phyloP scores from a whole-genome alignment of 2,329 filamentous ascomycete genomes.

The Zasmidium angulare region DNA sequence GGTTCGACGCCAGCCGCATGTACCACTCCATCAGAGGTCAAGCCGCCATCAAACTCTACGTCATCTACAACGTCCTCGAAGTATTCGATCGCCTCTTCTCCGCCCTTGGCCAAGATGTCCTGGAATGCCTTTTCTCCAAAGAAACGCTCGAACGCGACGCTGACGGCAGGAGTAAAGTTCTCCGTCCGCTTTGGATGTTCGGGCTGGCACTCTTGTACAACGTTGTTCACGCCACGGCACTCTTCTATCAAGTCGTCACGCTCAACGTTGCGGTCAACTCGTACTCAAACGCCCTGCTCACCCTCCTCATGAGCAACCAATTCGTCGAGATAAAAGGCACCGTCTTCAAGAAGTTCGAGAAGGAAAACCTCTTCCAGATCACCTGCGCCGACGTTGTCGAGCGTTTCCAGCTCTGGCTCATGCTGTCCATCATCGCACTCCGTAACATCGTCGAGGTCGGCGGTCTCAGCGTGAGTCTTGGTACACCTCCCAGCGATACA shows the following conservation, averaged over 20 bases:
- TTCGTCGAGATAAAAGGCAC: slow-evolving; percentile 99
- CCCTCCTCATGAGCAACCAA: slow-evolving; percentile 90
- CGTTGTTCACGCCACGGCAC: slow-evolving; percentile 76
- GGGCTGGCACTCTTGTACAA: slow-evolving; percentile 83
- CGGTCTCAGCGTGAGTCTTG: slow-evolving; percentile 61
- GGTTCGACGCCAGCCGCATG: slow-evolving; percentile 92
- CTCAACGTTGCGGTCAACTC: slow-evolving; percentile 98
- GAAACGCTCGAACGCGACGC: slow-evolving; percentile 87
- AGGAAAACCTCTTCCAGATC: slow-evolving; percentile 94
- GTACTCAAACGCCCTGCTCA: slow-evolving; percentile 92
- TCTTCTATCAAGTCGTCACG: slow-evolving; percentile 98
- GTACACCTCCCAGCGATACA: slow-evolving; percentile 27
- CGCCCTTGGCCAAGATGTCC: slow-evolving; percentile 89
- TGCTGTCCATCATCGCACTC: slow-evolving; percentile 93
- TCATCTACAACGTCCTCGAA: slow-evolving; percentile 97
- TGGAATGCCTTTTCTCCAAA: slow-evolving; percentile 91
- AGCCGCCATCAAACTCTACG: slow-evolving; percentile 95
- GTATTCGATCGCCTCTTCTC: slow-evolving; percentile 86
- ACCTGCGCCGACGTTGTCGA: slow-evolving; percentile 97
- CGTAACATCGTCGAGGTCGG: slow-evolving; percentile 96
- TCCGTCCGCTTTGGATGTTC: slow-evolving; percentile 90
- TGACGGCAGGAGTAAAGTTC: slow-evolving; percentile 85
- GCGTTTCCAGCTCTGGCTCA: slow-evolving; percentile 95
- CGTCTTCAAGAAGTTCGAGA: slow-evolving; percentile 98
- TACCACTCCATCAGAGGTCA: slow-evolving; percentile 97